phyloP scores from a whole-genome alignment of 2,329 filamentous ascomycete species.

The Fusarium abutilonis region DNA sequence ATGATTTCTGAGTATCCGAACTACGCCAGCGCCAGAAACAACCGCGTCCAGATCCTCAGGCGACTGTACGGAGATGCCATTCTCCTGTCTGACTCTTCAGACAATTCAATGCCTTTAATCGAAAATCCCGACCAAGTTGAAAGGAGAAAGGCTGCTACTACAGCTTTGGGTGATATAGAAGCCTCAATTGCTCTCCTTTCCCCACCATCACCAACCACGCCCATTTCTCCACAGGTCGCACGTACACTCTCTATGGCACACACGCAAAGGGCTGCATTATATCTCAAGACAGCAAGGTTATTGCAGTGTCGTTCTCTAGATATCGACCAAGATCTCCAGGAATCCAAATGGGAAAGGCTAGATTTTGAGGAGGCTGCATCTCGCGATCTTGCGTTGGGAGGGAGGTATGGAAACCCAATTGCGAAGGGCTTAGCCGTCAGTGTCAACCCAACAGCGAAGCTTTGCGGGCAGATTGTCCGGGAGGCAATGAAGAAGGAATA shows the following conservation, averaged over 20 bases:
- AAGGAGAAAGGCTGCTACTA: constrained; percentile 52
- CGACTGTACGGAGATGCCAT: constrained; percentile 70
- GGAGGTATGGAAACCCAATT: constrained; percentile 72
- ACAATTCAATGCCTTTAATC: constrained; percentile 55
- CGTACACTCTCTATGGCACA: constrained; percentile 75
- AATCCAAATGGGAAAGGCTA: constrained; percentile 61
- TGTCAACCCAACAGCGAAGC: constrained; percentile 74
- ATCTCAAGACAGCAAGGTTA: constrained; percentile 67
- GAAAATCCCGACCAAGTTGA: constrained; percentile 51
- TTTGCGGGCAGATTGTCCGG: constrained; percentile 74
- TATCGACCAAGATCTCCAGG: constrained; percentile 53
- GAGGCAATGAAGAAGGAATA: constrained; percentile 77
- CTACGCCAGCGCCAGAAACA: constrained; percentile 79
- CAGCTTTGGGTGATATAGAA: constrained; percentile 64
- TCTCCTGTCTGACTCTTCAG: constrained; percentile 55
- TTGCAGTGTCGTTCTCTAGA: constrained; percentile 51
- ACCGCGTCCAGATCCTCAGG: constrained; percentile 74
- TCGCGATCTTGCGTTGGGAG: constrained; percentile 70
- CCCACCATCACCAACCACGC: constrained; percentile 59
- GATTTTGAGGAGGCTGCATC: constrained; percentile 72
- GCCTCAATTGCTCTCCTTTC: constrained; percentile 67
- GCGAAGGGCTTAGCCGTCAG: constrained; percentile 71
- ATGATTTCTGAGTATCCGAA: constrained; percentile 67
- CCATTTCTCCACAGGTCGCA: constrained; percentile 71
- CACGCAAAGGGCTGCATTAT: constrained; percentile 75